These are phyloP conservation scores for Volvariella surrecta DNA, from an alignment of 1,284 basidiomycete species.

Conservation along the genomic window DNA sequence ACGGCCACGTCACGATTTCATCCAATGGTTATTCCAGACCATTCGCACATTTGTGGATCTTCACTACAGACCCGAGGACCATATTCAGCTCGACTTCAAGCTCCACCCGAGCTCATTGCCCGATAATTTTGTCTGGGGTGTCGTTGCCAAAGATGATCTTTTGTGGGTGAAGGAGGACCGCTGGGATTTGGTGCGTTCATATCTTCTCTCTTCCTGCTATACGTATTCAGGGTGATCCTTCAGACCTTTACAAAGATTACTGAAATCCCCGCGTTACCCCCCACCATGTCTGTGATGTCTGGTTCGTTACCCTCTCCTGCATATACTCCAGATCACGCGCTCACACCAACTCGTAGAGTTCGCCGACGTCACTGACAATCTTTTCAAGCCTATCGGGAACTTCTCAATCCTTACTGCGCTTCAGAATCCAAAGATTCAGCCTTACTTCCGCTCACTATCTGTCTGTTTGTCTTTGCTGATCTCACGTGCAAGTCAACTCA, in stretches of 20 bases:
- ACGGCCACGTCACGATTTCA: slow-evolving; percentile 75
- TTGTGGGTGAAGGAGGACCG: slow-evolving; percentile 57
- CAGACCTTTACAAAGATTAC: slow-evolving; percentile 77
- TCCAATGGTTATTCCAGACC: slow-evolving; percentile 57
- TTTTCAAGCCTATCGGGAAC: slow-evolving; percentile 58
- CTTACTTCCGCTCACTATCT: slow-evolving; percentile 72
- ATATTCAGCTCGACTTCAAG: slow-evolving; percentile 70
- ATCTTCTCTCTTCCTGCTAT: background rate
- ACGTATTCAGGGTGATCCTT: slow-evolving; percentile 9
- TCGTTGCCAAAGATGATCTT: slow-evolving; percentile 76
- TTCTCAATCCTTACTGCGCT: slow-evolving; percentile 51
- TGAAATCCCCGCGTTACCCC: slow-evolving; percentile 54
- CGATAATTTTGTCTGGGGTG: slow-evolving; percentile 73
- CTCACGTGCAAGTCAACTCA: slow-evolving; percentile 5
- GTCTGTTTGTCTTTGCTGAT: slow-evolving; percentile 24
- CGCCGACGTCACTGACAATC: slow-evolving; percentile 71
- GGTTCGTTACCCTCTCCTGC: slow-evolving; percentile 26
- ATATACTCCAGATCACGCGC: slow-evolving; percentile 7
- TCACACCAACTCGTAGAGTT: slow-evolving; percentile 39
- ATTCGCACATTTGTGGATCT: slow-evolving; percentile 63
- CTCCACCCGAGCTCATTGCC: slow-evolving; percentile 46
- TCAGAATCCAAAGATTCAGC: slow-evolving; percentile 53
- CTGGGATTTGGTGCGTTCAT: slow-evolving; percentile 74
- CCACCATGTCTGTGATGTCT: slow-evolving; percentile 64
- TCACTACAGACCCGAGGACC: slow-evolving; percentile 59